Evolutionary conservation across 805 yeast genomes (phyloP), one percentile per base, ranked within the genome.

Genomic region (Candida jianshihensis): DNA sequence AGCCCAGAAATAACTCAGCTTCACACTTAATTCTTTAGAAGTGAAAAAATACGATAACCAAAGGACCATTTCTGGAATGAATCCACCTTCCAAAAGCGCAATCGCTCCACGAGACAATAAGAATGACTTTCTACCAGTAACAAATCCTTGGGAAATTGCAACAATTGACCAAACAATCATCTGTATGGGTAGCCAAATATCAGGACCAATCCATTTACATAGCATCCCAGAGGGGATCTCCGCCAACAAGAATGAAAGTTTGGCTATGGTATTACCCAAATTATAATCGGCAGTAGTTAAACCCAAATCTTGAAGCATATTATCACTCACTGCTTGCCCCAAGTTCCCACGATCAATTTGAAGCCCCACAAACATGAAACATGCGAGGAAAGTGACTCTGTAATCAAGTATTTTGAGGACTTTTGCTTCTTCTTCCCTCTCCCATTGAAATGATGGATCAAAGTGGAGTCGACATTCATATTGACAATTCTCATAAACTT

Each of bases 1-100:
- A 11, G 74, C 66, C 71, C 80, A 81, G 53, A 81, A 79, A 50
- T 67, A 68, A 0, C 83, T 72, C 20, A 80, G 60, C 37, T 87
- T 63, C 24, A 75, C 55, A 1, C 83, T 64, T 15, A 81, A 61
- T 54, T 81, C 88, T 24, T 64, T 56, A 16, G 73, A 51, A 8
- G 76, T 80, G 59, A 72, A 81, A 55, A 81, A 81, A 53, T 78
- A 81, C 5, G 81, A 70, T 53, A 81, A 59, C 80, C 83, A 81
- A 35, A 80, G 60, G 32, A 73, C 66, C 17, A 73, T 56, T 46
- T 79, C 86, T 15, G 80, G 78, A 37, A 81, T 77, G 40, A 78
- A 78, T 0, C 86, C 86, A 37, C 86, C 85, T 53, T 79, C 78
- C 11, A 75, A 52, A 1, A 67, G 43, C 1, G 80, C 85, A 32